These are phyloP conservation scores for Aspergillus diversus DNA, from an alignment of 495 filamentous ascomycete species.

Conservation along the genomic window DNA sequence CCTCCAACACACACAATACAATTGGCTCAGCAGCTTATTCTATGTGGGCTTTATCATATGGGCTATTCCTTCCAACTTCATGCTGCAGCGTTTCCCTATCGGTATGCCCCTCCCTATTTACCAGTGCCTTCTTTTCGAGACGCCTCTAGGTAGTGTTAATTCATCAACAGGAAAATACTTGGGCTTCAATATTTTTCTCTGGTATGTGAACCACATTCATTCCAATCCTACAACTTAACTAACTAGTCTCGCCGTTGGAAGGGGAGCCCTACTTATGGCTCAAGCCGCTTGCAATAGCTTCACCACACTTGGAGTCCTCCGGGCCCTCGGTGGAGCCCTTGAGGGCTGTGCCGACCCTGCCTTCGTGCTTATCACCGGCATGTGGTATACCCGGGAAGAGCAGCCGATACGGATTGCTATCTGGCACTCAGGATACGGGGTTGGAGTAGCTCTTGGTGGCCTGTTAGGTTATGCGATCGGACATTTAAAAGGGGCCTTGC, in stretches of 20 bases:
- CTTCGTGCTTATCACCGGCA: neutral
- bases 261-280: slow-evolving; percentile 58
- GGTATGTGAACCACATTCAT: slow-evolving; percentile 30
- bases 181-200: slow-evolving; percentile 60
- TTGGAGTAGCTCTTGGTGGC: slow-evolving; percentile 61
- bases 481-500: slow-evolving; percentile 52
- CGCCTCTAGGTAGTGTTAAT: slow-evolving; percentile 12
- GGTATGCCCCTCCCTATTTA: slow-evolving; percentile 37
- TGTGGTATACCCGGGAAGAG: neutral
- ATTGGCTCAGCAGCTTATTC: slow-evolving; percentile 52
- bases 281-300: slow-evolving; percentile 32
- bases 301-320: neutral
- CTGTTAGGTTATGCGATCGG: slow-evolving; percentile 62
- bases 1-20: slow-evolving; percentile 51
- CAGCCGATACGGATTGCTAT: slow-evolving; percentile 15
- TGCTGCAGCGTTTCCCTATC: slow-evolving; percentile 60
- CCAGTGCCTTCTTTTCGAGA: too few species aligned
- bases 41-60: slow-evolving; percentile 54
- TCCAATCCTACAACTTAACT: neutral
- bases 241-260: neutral
- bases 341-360: neutral
- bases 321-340: neutral
- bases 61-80: slow-evolving; percentile 54
- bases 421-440: slow-evolving; percentile 62
- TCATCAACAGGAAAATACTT: slow-evolving; percentile 51